These are phyloP conservation scores for Eucalyptus marginata DNA, from an alignment of 345 rosid species.

Conservation along the genomic window DNA sequence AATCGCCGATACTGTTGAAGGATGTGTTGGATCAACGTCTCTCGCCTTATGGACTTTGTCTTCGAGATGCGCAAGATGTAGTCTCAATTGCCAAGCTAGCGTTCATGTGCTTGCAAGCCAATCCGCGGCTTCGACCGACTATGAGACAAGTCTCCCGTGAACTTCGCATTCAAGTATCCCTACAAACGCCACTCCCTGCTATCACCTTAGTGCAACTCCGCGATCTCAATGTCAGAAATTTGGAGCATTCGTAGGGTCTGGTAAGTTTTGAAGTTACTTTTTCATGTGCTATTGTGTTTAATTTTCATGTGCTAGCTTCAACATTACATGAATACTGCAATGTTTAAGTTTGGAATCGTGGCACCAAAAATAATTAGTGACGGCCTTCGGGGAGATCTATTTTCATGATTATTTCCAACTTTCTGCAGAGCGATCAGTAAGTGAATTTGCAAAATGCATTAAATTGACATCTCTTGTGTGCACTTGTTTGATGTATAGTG, in stretches of 20 bases:
- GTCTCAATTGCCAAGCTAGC: not conserved
- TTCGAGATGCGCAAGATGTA: not conserved
- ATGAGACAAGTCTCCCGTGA: not conserved
- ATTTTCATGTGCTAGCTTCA: not conserved
- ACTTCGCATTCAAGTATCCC: not conserved
- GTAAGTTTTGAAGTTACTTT: not conserved
- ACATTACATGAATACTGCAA: not conserved
- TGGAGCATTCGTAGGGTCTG: not conserved
- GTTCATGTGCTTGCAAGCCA: not conserved
- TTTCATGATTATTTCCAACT: not conserved
- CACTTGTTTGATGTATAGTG: not conserved
- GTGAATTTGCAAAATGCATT: not conserved
- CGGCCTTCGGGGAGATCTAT: not conserved
- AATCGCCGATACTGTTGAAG: not conserved
- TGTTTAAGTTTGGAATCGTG: not conserved
- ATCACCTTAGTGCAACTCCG: not conserved
- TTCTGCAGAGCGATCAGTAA: not conserved
- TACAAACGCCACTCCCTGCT: not conserved
- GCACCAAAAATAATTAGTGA: not conserved
- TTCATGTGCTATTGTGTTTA: not conserved
- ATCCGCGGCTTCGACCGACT: not conserved
- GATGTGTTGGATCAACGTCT: not conserved
- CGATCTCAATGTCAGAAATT: not conserved
- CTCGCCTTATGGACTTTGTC: not conserved
- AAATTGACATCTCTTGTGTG: not conserved